phyloP scores from a whole-genome alignment of 768 basidiomycete species.

The Boletus subcaerulescens region DNA sequence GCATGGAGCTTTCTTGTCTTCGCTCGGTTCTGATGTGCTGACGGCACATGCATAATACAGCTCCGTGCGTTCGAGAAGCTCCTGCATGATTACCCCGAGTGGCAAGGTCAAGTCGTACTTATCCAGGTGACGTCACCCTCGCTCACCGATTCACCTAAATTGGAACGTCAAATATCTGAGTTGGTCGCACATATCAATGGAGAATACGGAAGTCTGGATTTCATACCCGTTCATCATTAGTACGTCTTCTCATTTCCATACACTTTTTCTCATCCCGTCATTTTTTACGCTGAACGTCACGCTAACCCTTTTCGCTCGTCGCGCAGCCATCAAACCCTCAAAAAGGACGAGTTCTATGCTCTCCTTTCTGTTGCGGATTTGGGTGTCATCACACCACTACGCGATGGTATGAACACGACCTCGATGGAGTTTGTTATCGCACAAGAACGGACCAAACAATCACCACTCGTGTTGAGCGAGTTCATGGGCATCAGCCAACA shows the following conservation, averaged over 20 bases:
- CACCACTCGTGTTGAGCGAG: constrained; percentile 89
- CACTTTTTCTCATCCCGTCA: not conserved
- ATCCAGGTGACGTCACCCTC: constrained; percentile 89
- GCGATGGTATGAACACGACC: constrained; percentile 99
- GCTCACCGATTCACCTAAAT: constrained; percentile 86
- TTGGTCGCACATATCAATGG: constrained; percentile 95
- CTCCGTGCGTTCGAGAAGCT: constrained; percentile 95
- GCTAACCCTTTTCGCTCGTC: not conserved
- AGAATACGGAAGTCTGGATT: constrained; percentile 90
- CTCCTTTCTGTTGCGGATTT: constrained; percentile 90
- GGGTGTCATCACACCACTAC: constrained; percentile 90
- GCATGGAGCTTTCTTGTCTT: constrained; percentile 31
- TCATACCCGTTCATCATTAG: constrained; percentile 98
- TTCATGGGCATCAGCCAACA: constrained; percentile 97
- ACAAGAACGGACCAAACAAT: constrained; percentile 79
- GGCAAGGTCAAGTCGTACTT: constrained; percentile 86
- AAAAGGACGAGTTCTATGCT: constrained; percentile 98
- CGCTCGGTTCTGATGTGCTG: not conserved
- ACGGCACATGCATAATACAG: constrained; percentile 34
- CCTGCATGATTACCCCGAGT: constrained; percentile 89
- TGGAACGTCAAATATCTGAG: constrained; percentile 92
- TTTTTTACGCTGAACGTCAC: not conserved
- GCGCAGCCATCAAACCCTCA: constrained; percentile 88
- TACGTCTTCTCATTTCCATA: constrained; percentile 40
- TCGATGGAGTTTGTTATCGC: constrained; percentile 98